Conservation (phyloP, 1,284 basidiomycete species). For the Sporisorium graminicola region DNA sequence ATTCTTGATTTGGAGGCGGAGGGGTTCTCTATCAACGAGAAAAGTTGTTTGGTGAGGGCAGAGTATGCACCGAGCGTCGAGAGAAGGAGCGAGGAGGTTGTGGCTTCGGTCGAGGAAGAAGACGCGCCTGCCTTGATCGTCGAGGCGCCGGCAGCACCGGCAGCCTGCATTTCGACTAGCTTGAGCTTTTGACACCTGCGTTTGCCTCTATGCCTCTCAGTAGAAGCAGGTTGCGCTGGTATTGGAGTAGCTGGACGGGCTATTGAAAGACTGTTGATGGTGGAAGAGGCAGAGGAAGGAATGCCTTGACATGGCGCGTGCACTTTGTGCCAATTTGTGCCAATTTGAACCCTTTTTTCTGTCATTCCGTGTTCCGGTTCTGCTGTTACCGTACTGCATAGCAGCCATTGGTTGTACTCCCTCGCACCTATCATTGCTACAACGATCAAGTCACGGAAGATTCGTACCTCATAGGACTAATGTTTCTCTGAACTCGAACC, state of each 20-base stretch:
- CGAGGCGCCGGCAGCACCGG: constrained; percentile 1
- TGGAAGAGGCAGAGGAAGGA: neutral
- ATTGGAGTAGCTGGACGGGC: neutral
- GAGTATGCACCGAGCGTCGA: constrained; percentile 47
- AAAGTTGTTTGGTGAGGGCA: constrained; percentile 42
- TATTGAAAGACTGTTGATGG: neutral
- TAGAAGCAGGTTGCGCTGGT: neutral
- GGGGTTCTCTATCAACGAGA: constrained; percentile 39
- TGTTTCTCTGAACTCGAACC: neutral
- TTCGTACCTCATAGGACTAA: neutral
- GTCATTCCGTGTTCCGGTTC: neutral
- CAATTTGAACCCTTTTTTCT: neutral
- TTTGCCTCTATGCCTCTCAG: neutral
- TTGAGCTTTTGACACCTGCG: neutral
- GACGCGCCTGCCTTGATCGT: constrained; percentile 6
- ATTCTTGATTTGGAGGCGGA: constrained; percentile 4
- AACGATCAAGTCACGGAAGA: neutral
- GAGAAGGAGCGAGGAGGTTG: constrained; percentile 32
- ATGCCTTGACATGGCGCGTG: neutral
- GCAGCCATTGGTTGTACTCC: neutral
- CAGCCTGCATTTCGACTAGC: constrained; percentile 5
- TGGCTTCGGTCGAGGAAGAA: constrained; percentile 18
- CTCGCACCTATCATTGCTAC: neutral
- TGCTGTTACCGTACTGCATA: neutral
- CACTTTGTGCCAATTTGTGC: neutral